A percentile compares a stretch with the other conserved stretches of the same genome.
These are phyloP conservation scores for Flueggea neowawraea DNA, from an alignment of 441 rosid species.

Conservation along the genomic window DNA sequence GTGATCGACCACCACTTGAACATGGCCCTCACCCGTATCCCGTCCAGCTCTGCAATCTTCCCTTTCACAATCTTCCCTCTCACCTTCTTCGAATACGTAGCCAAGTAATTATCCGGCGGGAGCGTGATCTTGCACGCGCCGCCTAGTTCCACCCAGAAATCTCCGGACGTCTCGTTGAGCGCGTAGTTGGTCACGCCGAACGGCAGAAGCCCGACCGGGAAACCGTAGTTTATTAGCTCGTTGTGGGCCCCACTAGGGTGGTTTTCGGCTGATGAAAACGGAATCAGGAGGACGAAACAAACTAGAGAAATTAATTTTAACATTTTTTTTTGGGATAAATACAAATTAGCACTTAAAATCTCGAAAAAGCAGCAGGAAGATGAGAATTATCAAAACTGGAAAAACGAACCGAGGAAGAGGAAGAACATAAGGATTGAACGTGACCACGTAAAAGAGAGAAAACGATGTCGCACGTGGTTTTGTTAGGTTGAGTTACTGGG, in stretches of 20 bases:
- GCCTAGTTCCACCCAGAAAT: conserved; percentile 61
- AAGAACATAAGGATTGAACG: too few species aligned
- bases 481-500: too few species aligned
- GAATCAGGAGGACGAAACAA: too few species aligned
- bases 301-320: too few species aligned
- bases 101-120: conserved; percentile 92
- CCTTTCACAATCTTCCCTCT: conserved; percentile 70
- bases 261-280: too few species aligned
- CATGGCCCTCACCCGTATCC: conserved; percentile 81
- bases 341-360: too few species aligned
- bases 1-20: conserved; percentile 88
- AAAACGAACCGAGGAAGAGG: too few species aligned
- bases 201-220: conserved; percentile 90
- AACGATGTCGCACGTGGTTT: too few species aligned
- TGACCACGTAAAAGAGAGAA: too few species aligned
- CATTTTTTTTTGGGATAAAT: too few species aligned
- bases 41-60: conserved; percentile 65
- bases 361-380: too few species aligned
- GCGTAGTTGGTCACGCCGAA: conserved; percentile 42
- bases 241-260: conserved; percentile 35
- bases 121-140: conserved; percentile 71
- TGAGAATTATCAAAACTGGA: too few species aligned
- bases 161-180: conserved; percentile 66
- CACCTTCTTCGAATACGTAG: conserved; percentile 61
- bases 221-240: conserved; percentile 65